Evolutionary conservation across 352 stramenopile genomes (phyloP).

Genomic region (Pythium oligandrum): DNA sequence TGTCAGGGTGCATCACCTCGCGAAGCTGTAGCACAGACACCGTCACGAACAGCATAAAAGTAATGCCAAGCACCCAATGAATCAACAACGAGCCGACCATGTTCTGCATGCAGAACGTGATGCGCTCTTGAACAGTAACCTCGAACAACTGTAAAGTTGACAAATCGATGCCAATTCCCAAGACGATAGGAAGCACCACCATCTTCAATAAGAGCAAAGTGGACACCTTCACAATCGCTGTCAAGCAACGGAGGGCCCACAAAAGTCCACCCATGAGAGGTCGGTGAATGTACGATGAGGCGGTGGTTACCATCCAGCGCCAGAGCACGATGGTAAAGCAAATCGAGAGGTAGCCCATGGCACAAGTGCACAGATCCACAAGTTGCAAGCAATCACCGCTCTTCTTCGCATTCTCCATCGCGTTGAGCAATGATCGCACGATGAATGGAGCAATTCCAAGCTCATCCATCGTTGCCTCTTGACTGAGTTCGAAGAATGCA

Average conservation of each 20-base stretch:
- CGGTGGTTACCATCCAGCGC: conserved; percentile 79
- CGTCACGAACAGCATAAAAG: conserved; percentile 97
- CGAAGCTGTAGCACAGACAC: conserved; percentile 93
- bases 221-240: conserved; percentile 92
- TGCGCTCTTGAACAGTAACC: conserved; percentile 61
- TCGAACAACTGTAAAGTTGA: conserved; percentile 90
- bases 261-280: conserved; percentile 75
- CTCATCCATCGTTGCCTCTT: conserved; percentile 15
- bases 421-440: conserved; percentile 47
- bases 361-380: conserved; percentile 80
- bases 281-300: conserved; percentile 79
- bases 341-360: conserved; percentile 76
- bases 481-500: conserved; percentile 17
- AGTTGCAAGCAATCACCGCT: conserved; percentile 78
- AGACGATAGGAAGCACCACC: conserved; percentile 92
- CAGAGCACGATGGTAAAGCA: conserved; percentile 82
- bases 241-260: conserved; percentile 77
- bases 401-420: conserved; percentile 50
- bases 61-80: conserved; percentile 97
- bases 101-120: conserved; percentile 78
- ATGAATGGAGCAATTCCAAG: conserved; percentile 33
- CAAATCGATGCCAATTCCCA: conserved; percentile 93
- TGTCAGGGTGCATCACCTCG: conserved; percentile 93
- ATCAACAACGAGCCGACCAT: conserved; percentile 92
- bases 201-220: conserved; percentile 97